Evolutionary conservation across 2,329 filamentous ascomycete species (phyloP).

Genomic region (Exophiala oligosperma): DNA sequence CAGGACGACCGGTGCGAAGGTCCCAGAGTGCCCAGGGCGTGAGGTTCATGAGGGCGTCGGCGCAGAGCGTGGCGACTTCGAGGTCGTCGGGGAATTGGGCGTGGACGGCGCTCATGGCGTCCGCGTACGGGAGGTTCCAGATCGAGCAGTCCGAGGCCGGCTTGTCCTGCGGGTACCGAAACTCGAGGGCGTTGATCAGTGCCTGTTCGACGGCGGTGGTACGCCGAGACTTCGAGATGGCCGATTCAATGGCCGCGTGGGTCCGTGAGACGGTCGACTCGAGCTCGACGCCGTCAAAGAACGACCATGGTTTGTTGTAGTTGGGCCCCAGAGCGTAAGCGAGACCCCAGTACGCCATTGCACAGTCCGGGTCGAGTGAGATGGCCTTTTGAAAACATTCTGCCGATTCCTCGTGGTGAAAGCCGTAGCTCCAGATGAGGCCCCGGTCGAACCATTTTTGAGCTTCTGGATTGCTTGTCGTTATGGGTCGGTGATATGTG

Average conservation of each 20-base stretch:
- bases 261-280: constrained; percentile 30
- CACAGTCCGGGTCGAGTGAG: constrained; percentile 35
- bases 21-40: constrained; percentile 68
- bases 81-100: constrained; percentile 55
- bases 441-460: constrained; percentile 42
- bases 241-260: constrained; percentile 34
- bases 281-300: constrained; percentile 65
- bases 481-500: constrained; percentile 37
- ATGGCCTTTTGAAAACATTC: constrained; percentile 40
- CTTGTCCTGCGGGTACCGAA: constrained; percentile 59
- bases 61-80: constrained; percentile 64
- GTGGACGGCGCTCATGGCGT: constrained; percentile 61
- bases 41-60: constrained; percentile 65
- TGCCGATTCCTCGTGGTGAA: constrained; percentile 43
- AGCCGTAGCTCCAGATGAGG: constrained; percentile 40
- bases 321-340: constrained; percentile 73
- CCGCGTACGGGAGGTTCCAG: constrained; percentile 62
- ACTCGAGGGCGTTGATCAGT: constrained; percentile 62
- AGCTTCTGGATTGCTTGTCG: constrained; percentile 32
- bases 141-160: constrained; percentile 51
- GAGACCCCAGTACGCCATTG: constrained; percentile 44
- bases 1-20: constrained; percentile 57
- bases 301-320: constrained; percentile 76
- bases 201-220: constrained; percentile 58
- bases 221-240: constrained; percentile 38